Base-by-base conservation (phyloP, 345 rosid genomes). In the Linum tenue region DNA sequence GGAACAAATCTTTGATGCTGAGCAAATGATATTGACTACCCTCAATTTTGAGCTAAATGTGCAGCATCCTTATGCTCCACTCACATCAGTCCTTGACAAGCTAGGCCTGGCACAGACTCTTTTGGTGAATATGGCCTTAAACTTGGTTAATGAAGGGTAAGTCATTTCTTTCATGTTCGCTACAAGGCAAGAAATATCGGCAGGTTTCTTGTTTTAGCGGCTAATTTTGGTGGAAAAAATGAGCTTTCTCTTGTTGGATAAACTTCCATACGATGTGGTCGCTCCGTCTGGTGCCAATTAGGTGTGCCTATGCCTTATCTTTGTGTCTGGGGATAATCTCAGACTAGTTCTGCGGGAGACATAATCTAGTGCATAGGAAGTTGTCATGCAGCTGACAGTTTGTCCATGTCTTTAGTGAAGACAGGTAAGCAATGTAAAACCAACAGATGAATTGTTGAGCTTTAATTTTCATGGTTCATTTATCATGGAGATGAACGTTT, bases 81-180 rank as follows among this genome's bases (percentile, higher is more conserved):
- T 88, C 36, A 82, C 87, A 70, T 75, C 83, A 12, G 76, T 78
- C 72, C 81, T 88, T 50, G 64, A 69, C 78, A 85, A 88, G 76
- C 69, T 85, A 69, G 95, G 95, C 62, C 87, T 85, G 69, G 82
- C 91, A 35, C 89, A 84, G 59, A 69, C 82, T 67, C 75, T 73
- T 66, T 70, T 88, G 84, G 81, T 88, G 82, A 73, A 84, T 70
- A 66, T 88, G 86, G 95, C 95, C 12, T 70, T 84, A 69, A 85
- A 78, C 79, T 74, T 88, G 81, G 79, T 88, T 69, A 81, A 89
- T 74, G 89, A 85, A 82, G 95, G 95, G 95, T 88, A 76, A 81
- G 95, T 63, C 60, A 58, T 41, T 69, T 37, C 53, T 62, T 22
- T 22, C 31, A 22, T 63, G 37, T 69, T 37, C 31, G n/a, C 64